Conservation (phyloP, 2,329 filamentous ascomycete genomes). For the Mycosphaerella sp. region DNA sequence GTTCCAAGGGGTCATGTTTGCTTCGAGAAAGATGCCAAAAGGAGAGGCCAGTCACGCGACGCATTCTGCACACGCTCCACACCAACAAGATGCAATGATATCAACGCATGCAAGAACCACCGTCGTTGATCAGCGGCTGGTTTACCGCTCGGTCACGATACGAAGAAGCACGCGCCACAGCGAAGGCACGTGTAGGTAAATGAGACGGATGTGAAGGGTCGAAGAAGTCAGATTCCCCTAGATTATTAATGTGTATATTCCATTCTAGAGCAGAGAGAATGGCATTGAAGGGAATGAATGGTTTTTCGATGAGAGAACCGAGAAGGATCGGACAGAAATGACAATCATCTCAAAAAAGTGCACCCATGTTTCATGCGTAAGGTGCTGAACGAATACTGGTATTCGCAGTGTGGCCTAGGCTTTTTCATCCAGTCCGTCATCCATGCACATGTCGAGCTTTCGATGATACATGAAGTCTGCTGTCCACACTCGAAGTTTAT, state of each 20-base stretch:
- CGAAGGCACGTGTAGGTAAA: neutral
- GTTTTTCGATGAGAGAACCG: neutral
- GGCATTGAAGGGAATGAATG: conserved; percentile 1
- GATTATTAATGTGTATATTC: conserved; percentile 10
- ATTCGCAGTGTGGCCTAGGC: too few species aligned
- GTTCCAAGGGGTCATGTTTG: neutral
- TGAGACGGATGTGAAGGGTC: neutral
- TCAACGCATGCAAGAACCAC: neutral
- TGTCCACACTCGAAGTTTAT: too few species aligned
- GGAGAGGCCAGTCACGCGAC: too few species aligned
- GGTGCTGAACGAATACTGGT: too few species aligned
- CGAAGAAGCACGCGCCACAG: neutral
- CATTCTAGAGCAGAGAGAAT: conserved; percentile 7
- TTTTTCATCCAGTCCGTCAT: too few species aligned
- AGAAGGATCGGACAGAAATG: neutral
- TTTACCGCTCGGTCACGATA: neutral
- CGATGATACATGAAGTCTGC: too few species aligned
- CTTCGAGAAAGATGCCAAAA: too few species aligned
- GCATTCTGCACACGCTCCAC: neutral
- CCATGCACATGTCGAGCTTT: too few species aligned
- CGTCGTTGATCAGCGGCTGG: neutral
- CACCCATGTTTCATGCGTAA: too few species aligned
- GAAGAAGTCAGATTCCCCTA: neutral
- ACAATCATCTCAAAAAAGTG: neutral
- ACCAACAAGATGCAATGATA: neutral